Conservation (phyloP, 2,329 filamentous ascomycete species). For the Spiromastix sp. region DNA sequence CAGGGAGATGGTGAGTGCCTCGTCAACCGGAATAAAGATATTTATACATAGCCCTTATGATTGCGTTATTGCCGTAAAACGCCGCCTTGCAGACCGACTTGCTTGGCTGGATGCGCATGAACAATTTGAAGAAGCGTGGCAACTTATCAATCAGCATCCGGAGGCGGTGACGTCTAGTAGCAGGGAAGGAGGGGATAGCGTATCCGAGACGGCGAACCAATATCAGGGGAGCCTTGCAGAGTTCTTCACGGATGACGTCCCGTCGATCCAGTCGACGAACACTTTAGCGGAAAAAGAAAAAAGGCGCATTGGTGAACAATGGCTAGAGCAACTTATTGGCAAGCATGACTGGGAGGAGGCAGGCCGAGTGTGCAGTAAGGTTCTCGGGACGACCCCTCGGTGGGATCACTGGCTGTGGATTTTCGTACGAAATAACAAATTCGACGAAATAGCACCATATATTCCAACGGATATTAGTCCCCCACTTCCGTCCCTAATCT, state of each 20-base stretch:
- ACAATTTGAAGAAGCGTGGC: constrained; percentile 78
- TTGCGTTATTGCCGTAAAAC: constrained; percentile 81
- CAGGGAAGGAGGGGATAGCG: constrained; percentile 24
- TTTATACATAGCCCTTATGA: constrained; percentile 97
- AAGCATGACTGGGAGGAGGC: constrained; percentile 65
- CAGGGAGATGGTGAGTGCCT: constrained; percentile 36
- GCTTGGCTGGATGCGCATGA: constrained; percentile 74
- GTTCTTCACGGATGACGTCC: constrained; percentile 59
- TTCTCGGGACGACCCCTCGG: constrained; percentile 64
- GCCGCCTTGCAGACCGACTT: constrained; percentile 77
- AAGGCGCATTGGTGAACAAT: constrained; percentile 79
- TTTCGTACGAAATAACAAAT: constrained; percentile 75
- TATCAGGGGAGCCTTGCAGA: constrained; percentile 44
- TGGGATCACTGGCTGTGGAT: constrained; percentile 97
- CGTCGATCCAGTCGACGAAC: constrained; percentile 24
- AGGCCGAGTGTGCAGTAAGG: constrained; percentile 70
- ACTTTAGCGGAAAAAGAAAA: constrained; percentile 77
- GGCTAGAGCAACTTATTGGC: constrained; percentile 77
- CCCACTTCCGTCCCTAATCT: constrained; percentile 68
- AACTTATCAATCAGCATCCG: constrained; percentile 77
- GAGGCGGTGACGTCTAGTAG: constrained; percentile 45
- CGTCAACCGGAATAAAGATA: constrained; percentile 59
- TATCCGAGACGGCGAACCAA: constrained; percentile 22
- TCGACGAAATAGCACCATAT: constrained; percentile 79
- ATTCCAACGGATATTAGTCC: constrained; percentile 74